Conservation (phyloP, 495 filamentous ascomycete species). For the Aspergillus baeticus region DNA sequence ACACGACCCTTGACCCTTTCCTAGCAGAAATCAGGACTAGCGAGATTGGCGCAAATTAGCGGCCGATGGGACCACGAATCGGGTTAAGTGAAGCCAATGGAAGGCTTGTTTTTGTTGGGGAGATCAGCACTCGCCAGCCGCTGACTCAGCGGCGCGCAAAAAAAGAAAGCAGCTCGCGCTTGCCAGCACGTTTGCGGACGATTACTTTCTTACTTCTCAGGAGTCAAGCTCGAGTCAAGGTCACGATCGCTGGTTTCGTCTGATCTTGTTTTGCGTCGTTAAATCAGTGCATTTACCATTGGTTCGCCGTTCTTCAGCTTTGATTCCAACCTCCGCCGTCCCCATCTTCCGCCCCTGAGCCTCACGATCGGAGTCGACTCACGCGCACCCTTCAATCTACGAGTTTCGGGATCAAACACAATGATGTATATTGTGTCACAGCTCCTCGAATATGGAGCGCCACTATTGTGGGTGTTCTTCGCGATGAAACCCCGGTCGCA, state of each 20-base stretch:
- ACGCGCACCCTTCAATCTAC: background rate
- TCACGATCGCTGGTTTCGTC: background rate
- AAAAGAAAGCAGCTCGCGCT: background rate
- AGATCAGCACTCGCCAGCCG: background rate
- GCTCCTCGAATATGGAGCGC: slow-evolving; percentile 47
- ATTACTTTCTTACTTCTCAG: background rate
- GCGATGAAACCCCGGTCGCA: background rate
- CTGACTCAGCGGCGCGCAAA: slow-evolving; percentile 7
- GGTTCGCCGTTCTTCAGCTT: background rate
- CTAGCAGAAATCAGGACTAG: background rate
- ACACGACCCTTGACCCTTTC: slow-evolving; percentile 5
- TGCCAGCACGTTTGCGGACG: background rate
- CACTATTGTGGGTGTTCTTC: slow-evolving; percentile 36
- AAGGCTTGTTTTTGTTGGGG: slow-evolving; percentile 7
- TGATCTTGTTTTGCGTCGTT: background rate
- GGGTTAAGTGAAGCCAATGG: background rate
- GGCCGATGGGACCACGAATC: background rate
- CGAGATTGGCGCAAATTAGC: background rate
- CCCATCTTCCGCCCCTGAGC: background rate
- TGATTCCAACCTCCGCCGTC: background rate
- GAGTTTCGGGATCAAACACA: background rate
- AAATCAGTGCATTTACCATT: background rate
- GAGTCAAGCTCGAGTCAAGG: background rate
- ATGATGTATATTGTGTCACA: slow-evolving; percentile 41
- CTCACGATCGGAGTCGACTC: background rate